Evolutionary conservation across 2,329 filamentous ascomycete species (phyloP), one percentile per base, ranked within the genome.

Genomic region (Chaetomiaceae sp.): DNA sequence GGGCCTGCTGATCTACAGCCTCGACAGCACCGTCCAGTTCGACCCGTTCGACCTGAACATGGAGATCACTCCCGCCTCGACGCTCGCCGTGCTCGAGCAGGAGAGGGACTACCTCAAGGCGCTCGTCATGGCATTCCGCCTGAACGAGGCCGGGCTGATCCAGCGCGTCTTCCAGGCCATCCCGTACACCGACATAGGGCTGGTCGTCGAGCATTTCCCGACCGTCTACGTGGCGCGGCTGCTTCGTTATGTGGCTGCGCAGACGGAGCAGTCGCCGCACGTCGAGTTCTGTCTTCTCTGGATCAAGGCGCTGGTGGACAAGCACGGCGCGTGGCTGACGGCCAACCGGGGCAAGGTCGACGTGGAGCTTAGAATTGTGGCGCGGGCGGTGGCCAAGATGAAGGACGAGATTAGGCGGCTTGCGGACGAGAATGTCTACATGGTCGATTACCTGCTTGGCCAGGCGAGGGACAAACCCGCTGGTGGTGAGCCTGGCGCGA

Each of bases 1-100:
- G 72, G 94, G 94, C 15, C 77, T 99, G 11, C 78, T 99, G 39
- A 87, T 99, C 58, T 99, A 97, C 76, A 94, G 89, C 59, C 77
- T 99, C 23, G 94, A 99, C 67, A 85, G 83, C 37, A 79, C 83
- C 5, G 79, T 94, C 25, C 82, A 91, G 57, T 99, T 99, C 66
- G 94, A 99, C 66, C 94, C 94, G 0, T 96, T 96, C 65, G 94
- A 99, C 67, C 83, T 99, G 15, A 91, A 96, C 69, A 88, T 97
- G 66, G 88, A 89, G 59, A 89, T 99, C 61, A 99, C 94, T 4
- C 92, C 92, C 0, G 85, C 88, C 1, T 91, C 87, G 2, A 94
- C 91, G 0, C 78, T 97, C 0, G 73, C 80, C 4, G 81, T 86
- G 9, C 74, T 88, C 29, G 78, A 86, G 53, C 74, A 71, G 38